phyloP scores from a whole-genome alignment of 2,329 filamentous ascomycete species.

The Colletotrichum lupini region DNA sequence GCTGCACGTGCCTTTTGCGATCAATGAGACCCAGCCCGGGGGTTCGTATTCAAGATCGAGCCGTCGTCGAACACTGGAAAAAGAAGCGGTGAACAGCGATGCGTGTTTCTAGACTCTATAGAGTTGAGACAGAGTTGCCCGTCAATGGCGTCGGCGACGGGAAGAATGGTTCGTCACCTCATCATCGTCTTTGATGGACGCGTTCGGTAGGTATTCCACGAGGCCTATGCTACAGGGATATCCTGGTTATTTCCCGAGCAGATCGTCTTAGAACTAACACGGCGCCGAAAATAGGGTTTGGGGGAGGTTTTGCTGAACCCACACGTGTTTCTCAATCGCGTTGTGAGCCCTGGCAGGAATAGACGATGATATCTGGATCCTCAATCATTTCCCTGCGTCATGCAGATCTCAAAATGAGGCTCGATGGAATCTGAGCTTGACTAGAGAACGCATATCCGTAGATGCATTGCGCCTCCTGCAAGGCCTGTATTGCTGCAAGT shows the following conservation, averaged over 20 bases:
- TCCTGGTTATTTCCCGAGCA: neutral
- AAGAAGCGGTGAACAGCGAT: neutral
- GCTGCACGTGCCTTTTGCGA: neutral
- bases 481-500: slow-evolving; percentile 15
- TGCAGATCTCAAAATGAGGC: neutral
- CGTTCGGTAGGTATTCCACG: neutral
- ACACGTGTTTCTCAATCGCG: neutral
- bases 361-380: neutral
- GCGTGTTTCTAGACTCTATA: neutral
- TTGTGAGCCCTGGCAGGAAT: neutral
- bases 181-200: neutral
- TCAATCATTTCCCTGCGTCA: neutral
- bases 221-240: neutral
- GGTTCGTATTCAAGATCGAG: neutral
- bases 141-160: neutral
- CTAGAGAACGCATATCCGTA: neutral
- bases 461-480: neutral
- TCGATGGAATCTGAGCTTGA: neutral
- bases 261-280: neutral
- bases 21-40: neutral
- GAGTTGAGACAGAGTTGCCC: neutral
- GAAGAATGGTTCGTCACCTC: neutral
- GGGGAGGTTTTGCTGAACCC: slow-evolving; percentile 6
- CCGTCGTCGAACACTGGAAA: neutral
- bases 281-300: neutral